phyloP scores from a whole-genome alignment of 2,329 filamentous ascomycete genomes.

The Aureobasidium sp. region DNA sequence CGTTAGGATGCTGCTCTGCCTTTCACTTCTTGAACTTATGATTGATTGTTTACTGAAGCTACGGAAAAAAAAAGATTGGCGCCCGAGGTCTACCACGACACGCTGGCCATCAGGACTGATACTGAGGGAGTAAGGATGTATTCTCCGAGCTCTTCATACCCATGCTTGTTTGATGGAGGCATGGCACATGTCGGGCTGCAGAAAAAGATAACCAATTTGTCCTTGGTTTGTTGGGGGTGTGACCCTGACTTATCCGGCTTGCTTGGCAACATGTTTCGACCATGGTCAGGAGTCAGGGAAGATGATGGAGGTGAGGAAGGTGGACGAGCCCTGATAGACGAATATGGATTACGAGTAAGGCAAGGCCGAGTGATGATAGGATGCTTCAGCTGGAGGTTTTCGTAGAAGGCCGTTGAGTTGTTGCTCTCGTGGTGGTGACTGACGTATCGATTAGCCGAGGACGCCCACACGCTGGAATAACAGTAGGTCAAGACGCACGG shows the following conservation, averaged over 20 bases:
- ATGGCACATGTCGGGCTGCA: background rate
- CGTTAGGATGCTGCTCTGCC: too few species aligned
- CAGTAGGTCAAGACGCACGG: background rate
- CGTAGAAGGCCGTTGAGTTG: too few species aligned
- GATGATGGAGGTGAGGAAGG: background rate
- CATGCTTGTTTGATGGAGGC: background rate
- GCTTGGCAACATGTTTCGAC: background rate
- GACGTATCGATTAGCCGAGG: conserved; percentile 11
- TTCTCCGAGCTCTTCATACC: background rate
- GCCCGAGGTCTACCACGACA: background rate
- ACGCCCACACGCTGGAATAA: conserved; percentile 9
- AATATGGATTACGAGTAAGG: too few species aligned
- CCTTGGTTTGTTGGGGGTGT: background rate
- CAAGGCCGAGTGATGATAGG: too few species aligned
- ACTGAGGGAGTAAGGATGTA: too few species aligned
- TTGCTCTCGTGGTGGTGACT: background rate
- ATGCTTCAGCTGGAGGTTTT: too few species aligned
- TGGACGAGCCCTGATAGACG: background rate
- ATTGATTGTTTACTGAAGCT: background rate
- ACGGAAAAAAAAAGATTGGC: background rate
- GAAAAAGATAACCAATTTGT: background rate
- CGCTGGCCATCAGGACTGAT: too few species aligned
- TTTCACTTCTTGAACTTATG: background rate
- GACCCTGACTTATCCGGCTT: background rate
- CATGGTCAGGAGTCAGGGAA: too few species aligned